Evolutionary conservation across 1,139 yeast species (phyloP).

Genomic region (Blastobotrys proliferans): DNA sequence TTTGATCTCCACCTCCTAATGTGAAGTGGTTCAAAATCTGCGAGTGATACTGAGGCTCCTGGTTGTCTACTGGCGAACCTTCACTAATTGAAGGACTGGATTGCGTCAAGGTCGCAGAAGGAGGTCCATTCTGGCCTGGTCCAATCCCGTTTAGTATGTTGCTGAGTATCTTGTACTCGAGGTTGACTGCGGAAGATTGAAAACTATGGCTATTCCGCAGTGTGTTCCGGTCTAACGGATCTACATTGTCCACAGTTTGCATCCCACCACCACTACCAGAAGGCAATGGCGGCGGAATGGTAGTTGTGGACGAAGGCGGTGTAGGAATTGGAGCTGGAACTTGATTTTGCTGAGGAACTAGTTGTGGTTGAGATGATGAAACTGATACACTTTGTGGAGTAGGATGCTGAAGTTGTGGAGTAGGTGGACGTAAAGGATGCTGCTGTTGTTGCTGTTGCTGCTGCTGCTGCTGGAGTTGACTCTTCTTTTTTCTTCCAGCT

Average conservation of each 20-base stretch:
- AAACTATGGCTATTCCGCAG: slow-evolving; percentile 32
- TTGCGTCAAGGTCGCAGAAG: slow-evolving; percentile 4
- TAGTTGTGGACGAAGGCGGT: no score
- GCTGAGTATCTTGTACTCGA: slow-evolving; percentile 76
- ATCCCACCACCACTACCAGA: background rate
- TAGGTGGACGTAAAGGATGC: no score
- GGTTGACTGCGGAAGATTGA: slow-evolving; percentile 71
- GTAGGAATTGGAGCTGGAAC: no score
- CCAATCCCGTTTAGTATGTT: slow-evolving; percentile 47
- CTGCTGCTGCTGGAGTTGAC: background rate
- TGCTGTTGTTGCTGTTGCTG: background rate
- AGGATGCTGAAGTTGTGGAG: no score
- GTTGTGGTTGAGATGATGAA: no score
- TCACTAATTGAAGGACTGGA: slow-evolving; percentile 28
- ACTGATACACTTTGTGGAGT: background rate
- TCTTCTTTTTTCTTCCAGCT: background rate
- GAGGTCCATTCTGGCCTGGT: background rate
- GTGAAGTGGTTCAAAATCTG: slow-evolving; percentile 17
- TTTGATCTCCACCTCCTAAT: slow-evolving; percentile 16
- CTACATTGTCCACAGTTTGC: no score
- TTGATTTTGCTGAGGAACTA: no score
- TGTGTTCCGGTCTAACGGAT: background rate
- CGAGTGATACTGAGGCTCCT: slow-evolving; percentile 14
- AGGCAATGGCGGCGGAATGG: background rate
- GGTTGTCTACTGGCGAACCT: slow-evolving; percentile 19